A percentile compares a stretch with the other conserved stretches of the same genome.
These are phyloP conservation scores for Fusarium sp. DNA, from an alignment of 2,329 filamentous ascomycete species.

Conservation along the genomic window DNA sequence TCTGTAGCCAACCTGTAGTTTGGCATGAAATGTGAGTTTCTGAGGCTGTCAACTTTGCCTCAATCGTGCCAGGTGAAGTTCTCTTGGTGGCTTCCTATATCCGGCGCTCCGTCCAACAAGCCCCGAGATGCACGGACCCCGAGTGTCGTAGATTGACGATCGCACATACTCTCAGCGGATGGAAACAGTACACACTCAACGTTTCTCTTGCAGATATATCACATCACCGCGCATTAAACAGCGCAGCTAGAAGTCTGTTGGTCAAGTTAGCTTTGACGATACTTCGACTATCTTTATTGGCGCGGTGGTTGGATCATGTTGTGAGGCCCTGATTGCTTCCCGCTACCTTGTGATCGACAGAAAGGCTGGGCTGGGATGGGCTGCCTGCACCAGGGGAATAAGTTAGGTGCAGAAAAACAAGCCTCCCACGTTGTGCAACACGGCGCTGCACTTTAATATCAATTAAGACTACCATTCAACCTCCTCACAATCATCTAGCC, in stretches of 20 bases:
- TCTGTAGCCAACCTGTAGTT: neutral
- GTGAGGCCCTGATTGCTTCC: constrained; percentile 16
- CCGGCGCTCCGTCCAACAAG: neutral
- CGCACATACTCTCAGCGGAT: constrained; percentile 20
- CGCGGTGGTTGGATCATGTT: constrained; percentile 18
- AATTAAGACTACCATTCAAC: constrained; percentile 9
- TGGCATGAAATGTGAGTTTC: neutral
- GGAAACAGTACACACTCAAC: constrained; percentile 40
- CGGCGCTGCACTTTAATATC: neutral
- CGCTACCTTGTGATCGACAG: constrained; percentile 6
- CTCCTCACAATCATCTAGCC: constrained; percentile 22
- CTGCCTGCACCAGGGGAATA: constrained; percentile 1
- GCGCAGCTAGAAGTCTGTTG: constrained; percentile 30
- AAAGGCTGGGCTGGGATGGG: constrained; percentile 15
- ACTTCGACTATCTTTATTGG: constrained; percentile 5
- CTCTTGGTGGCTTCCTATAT: constrained; percentile 7
- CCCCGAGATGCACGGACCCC: constrained; percentile 28
- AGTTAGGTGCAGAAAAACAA: constrained; percentile 4
- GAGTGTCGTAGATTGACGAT: constrained; percentile 27
- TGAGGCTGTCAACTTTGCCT: constrained; percentile 12
- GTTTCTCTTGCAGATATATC: constrained; percentile 31
- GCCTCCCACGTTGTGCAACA: constrained; percentile 27
- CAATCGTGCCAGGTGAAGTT: constrained; percentile 15
- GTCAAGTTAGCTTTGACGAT: constrained; percentile 31
- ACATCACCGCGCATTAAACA: constrained; percentile 42